Base-by-base conservation (phyloP, 768 basidiomycete genomes). In the Termitomyces sp. region DNA sequence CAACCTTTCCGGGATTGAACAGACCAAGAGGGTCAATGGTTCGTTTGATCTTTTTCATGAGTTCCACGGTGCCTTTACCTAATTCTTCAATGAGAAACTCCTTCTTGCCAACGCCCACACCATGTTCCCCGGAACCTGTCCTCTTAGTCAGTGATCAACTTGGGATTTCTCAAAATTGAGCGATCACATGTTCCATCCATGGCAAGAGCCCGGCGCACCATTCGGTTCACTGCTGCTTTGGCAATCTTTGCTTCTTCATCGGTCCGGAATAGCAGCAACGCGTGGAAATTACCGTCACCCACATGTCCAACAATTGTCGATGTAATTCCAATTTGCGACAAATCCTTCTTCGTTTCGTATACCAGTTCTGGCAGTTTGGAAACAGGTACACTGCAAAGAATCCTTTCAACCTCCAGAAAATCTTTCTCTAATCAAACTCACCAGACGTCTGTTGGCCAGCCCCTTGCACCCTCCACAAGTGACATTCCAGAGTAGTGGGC, bases 1-100 rank as follows among this genome's bases (percentile, higher is more conserved):
- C 44, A 44, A 85, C 87, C 81, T 94, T 94, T 56, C 89, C 92
- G 6, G 92, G 92, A 67, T 94, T 94, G 62, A 94, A 84, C 44
- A 95, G 68, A 33, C 83, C 81, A 26, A 85, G 68, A 0, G 92
- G 92, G 66, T 94, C 92, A 11, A 92, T 70, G 0, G 83, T 76
- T 57, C 72, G 70, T 70, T 96, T 96, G 63, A 96, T 82, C 13
- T 77, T 79, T 72, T 88, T 87, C 92, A 96, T 94, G 26, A 95
- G 68, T 50, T 81, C 79, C 9, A 96, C 87, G 0, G 94, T 95
- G 2, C 89, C 91, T 26, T 76, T 75, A 0, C 94, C 94, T 0
- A 97, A 78, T 66, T 97, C 94, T 41, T 86, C 80, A 14, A 81
- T 77, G n/a, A 97, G 77, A 66, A 87, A 95, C 59, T 87, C 78